A percentile compares a stretch with the other conserved stretches of the same genome.
Evolutionary conservation across 2,329 filamentous ascomycete species (phyloP).

Genomic region (Biscogniauxia mediterranea): DNA sequence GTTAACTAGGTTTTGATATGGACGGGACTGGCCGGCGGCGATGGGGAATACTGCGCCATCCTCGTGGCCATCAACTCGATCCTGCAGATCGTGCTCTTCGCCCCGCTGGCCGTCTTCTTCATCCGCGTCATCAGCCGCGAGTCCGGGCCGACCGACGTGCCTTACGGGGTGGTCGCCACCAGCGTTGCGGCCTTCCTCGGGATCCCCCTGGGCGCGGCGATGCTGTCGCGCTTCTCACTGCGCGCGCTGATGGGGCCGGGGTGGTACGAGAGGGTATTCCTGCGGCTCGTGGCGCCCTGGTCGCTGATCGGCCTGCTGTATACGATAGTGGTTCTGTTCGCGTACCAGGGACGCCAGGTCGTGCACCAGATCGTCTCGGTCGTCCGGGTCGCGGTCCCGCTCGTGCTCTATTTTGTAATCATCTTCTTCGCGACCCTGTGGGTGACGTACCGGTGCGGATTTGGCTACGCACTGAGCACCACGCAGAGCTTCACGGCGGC

Average conservation of each 20-base stretch:
- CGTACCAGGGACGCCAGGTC: constrained; percentile 73
- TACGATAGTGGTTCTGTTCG: constrained; percentile 84
- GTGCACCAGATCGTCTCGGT: constrained; percentile 83
- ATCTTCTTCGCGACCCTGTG: constrained; percentile 71
- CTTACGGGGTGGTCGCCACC: constrained; percentile 69
- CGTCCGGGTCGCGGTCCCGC: constrained; percentile 73
- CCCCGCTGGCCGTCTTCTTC: constrained; percentile 67
- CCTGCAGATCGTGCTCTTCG: constrained; percentile 71
- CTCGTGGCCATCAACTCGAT: constrained; percentile 74
- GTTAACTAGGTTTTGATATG: constrained; percentile 60
- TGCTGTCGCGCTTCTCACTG: constrained; percentile 69
- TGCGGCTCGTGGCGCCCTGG: constrained; percentile 69
- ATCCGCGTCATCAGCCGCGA: constrained; percentile 64
- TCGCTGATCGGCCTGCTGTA: constrained; percentile 82
- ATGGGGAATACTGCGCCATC: constrained; percentile 79
- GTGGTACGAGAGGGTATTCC: constrained; percentile 68
- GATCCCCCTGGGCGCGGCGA: constrained; percentile 76
- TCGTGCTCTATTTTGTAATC: constrained; percentile 76
- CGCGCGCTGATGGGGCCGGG: constrained; percentile 50
- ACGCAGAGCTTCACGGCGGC: constrained; percentile 88
- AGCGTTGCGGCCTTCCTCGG: constrained; percentile 84
- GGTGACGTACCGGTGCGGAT: constrained; percentile 63
- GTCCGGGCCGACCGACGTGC: constrained; percentile 35
- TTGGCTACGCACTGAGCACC: constrained; percentile 66
- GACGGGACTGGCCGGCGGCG: constrained; percentile 74